Percentiles rank a stretch among this genome's conserved stretches.
phyloP scores from a whole-genome alignment of 23 red algal species.

The Gracilaria caudata region DNA sequence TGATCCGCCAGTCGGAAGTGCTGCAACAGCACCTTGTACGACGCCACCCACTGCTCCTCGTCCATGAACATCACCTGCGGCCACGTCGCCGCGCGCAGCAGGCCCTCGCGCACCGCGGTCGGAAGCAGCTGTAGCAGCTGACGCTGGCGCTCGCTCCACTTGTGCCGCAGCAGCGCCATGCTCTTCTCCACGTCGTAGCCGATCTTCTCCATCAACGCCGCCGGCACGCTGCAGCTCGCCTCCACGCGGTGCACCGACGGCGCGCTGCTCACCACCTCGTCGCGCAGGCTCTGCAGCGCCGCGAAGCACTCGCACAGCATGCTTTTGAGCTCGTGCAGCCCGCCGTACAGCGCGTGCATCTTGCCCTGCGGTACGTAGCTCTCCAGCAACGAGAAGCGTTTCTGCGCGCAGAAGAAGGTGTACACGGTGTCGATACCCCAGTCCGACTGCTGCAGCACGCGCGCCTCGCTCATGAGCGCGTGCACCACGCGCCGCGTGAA shows the following conservation, averaged over 20 bases:
- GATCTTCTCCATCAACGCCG: slow-evolving; percentile 5
- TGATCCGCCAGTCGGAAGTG: slow-evolving; percentile 42
- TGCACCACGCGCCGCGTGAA: slow-evolving; percentile 43
- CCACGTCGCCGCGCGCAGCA: slow-evolving; percentile 37
- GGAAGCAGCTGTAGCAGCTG: slow-evolving; percentile 30
- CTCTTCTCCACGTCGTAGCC: slow-evolving; percentile 70
- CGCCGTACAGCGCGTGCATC: slow-evolving; percentile 79
- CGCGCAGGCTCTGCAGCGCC: slow-evolving; percentile 52
- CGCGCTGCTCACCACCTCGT: slow-evolving; percentile 8
- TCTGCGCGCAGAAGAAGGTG: slow-evolving; percentile 74
- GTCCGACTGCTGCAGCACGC: slow-evolving; percentile 61
- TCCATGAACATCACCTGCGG: slow-evolving; percentile 70
- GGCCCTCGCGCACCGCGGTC: background rate
- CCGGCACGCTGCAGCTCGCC: slow-evolving; percentile 15
- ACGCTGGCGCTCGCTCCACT: slow-evolving; percentile 66
- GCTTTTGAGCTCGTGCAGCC: slow-evolving; percentile 50
- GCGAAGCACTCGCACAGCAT: slow-evolving; percentile 84
- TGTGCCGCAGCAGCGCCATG: slow-evolving; percentile 39
- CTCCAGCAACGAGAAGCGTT: slow-evolving; percentile 59
- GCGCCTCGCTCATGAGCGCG: slow-evolving; percentile 44
- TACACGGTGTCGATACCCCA: slow-evolving; percentile 87
- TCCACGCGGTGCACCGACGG: slow-evolving; percentile 42
- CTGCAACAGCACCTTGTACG: slow-evolving; percentile 57
- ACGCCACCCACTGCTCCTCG: slow-evolving; percentile 49
- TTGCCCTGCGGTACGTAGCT: slow-evolving; percentile 66